Conservation (phyloP, 1,139 yeast genomes). For the Kodamaea derodonti region DNA sequence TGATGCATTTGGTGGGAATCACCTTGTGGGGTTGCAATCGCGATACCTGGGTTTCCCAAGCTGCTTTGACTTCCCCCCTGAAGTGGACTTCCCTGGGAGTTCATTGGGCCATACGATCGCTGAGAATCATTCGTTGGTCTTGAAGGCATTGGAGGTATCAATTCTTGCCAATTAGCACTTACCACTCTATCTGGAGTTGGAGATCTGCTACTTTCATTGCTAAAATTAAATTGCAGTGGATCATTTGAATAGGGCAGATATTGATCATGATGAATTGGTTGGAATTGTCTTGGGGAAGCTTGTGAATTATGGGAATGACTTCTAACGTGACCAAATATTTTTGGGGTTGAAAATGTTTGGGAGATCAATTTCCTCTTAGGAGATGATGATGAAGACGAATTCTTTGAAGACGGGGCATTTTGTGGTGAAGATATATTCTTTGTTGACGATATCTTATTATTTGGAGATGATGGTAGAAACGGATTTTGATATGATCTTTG, state of each 20-base stretch:
- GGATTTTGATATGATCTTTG: neutral
- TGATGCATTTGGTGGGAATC: no score
- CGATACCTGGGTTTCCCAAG: no score
- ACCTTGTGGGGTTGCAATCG: no score
- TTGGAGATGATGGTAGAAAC: neutral
- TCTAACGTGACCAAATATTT: slow-evolving; percentile 10
- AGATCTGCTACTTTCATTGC: slow-evolving; percentile 1
- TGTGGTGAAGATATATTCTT: neutral
- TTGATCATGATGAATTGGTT: slow-evolving; percentile 16
- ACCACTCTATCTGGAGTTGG: neutral
- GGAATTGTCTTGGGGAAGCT: slow-evolving; percentile 12
- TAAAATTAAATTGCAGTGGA: slow-evolving; percentile 7
- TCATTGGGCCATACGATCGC: neutral
- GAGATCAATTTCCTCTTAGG: slow-evolving; percentile 8
- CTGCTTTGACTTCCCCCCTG: no score
- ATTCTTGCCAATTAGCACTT: slow-evolving; percentile 19
- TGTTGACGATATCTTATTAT: neutral
- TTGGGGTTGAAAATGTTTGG: slow-evolving; percentile 4
- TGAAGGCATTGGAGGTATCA: slow-evolving; percentile 28
- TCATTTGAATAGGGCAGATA: slow-evolving; percentile 1
- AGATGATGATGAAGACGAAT: slow-evolving; percentile 4
- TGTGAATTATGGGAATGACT: slow-evolving; percentile 16
- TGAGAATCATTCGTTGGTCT: slow-evolving; percentile 13
- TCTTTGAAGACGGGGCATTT: slow-evolving; percentile 4
- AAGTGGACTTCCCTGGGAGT: no score